Evolutionary conservation across 352 stramenopile genomes (phyloP).

Genomic region (Globisporangium polare): DNA sequence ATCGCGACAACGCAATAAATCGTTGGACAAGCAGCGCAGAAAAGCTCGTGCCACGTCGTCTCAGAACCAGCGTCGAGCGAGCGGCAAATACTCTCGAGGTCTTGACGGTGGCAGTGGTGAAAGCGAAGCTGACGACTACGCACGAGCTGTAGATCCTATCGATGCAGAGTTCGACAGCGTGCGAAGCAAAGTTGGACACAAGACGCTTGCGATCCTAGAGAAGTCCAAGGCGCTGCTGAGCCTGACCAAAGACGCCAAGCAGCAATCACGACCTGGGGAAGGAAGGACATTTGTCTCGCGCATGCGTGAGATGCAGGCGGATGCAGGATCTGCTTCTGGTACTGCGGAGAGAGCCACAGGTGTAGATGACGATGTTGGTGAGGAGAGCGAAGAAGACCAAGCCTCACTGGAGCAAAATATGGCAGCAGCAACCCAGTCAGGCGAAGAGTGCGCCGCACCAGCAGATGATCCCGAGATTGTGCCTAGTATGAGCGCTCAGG

Average conservation of each 20-base stretch:
- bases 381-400: background rate
- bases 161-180: conserved; percentile 34
- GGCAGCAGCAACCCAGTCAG: background rate
- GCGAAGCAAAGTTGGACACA: conserved; percentile 40
- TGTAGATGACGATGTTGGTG: background rate
- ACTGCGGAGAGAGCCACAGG: background rate
- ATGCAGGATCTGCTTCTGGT: background rate
- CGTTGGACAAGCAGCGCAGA: background rate
- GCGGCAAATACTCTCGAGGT: background rate
- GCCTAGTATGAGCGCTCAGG: background rate
- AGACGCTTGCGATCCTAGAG: conserved; percentile 55
- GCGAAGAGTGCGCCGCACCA: background rate
- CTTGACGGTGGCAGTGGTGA: conserved; percentile 9
- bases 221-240: conserved; percentile 40
- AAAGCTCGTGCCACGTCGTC: background rate
- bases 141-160: conserved; percentile 16
- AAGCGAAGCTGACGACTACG: conserved; percentile 8
- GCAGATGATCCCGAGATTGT: background rate
- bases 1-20: background rate
- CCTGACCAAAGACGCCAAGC: conserved; percentile 16
- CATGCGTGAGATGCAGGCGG: conserved; percentile 19
- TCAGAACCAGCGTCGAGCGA: background rate
- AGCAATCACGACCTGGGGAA: background rate
- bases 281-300: conserved; percentile 25
- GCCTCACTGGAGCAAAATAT: background rate